Evolutionary conservation across 495 filamentous ascomycete genomes (phyloP), one percentile per base, ranked within the genome.

Genomic region (Penicillium canariense): DNA sequence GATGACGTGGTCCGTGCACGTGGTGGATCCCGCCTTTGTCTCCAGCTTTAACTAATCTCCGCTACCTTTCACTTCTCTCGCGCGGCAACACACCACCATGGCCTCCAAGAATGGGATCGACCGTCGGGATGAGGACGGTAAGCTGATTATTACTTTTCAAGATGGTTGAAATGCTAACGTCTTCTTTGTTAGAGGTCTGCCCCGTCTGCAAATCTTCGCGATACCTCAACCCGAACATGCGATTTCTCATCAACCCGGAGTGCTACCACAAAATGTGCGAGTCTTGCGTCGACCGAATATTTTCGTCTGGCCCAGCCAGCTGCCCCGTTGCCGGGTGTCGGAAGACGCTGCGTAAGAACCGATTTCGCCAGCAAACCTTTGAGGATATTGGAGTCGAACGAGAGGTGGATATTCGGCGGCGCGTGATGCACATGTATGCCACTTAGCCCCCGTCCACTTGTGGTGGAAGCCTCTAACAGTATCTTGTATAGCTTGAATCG

Each of bases 201-300:
- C 95, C 92, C 39, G 88, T 97, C 61, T 99, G 94, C 86, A 96
- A 96, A 72, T 91, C 90, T 49, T 87, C 87, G 51, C 88, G 90
- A 51, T 97, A 97, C 77, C 84, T 97, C 66, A 97, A 96, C 76
- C 85, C 84, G 20, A 84, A 89, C 74, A 91, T 99, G 83, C 78
- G 82, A 48, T 96, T 99, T 73, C 87, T 95, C 57, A 89, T 97
- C 71, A 96, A 97, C 71, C 89, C 93, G 15, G 90, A 95, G 77
- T 99, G 94, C 81, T 99, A 97, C 79, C 94, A 99, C 81, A 89
- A 88, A 56, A 96, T 99, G 90, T 99, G 94, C 74, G 83, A 86
- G 62, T 89, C 87, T 30, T 97, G 94, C 77, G 93, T 97, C 45
- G 89, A 91, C 76, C 87, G 92, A 23, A 89, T 96, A 55, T 98